A percentile compares a stretch with the other conserved stretches of the same genome.
These are phyloP conservation scores for Coemansia sp. DNA, from an alignment of 371 early-diverging fungal species.

Conservation along the genomic window DNA sequence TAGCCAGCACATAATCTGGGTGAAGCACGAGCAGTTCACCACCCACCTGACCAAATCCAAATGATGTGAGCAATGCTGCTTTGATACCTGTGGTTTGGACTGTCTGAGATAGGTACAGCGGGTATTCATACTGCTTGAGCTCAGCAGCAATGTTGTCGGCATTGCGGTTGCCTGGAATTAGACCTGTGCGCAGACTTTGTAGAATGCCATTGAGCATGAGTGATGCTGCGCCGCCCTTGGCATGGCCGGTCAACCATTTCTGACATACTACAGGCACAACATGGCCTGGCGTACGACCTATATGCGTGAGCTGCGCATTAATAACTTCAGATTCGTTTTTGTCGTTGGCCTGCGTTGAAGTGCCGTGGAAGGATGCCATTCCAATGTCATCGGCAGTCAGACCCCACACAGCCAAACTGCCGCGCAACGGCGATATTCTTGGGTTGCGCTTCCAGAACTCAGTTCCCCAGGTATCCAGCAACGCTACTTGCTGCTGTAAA, in stretches of 20 bases:
- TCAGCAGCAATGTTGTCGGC: conserved; percentile 86
- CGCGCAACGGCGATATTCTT: conserved; percentile 82
- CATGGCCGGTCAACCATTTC: conserved; percentile 93
- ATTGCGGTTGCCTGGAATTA: conserved; percentile 95
- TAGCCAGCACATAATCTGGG: conserved; percentile 82
- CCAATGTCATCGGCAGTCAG: conserved; percentile 90
- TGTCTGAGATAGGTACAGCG: conserved; percentile 81
- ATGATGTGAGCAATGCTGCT: conserved; percentile 88
- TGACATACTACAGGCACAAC: conserved; percentile 83
- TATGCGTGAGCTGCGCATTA: conserved; percentile 82
- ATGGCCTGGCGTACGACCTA: conserved; percentile 72
- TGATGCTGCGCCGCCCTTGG: conserved; percentile 93
- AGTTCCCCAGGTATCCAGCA: conserved; percentile 75
- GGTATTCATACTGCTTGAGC: conserved; percentile 76
- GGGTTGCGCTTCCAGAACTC: conserved; percentile 82
- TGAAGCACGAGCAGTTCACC: conserved; percentile 76
- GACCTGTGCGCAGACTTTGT: conserved; percentile 81
- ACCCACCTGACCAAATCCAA: conserved; percentile 96
- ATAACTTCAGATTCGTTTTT: conserved; percentile 92
- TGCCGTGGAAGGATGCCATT: conserved; percentile 95
- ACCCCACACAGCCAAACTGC: conserved; percentile 86
- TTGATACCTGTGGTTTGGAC: conserved; percentile 91
- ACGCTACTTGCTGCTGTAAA: conserved; percentile 55
- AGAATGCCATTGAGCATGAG: conserved; percentile 95
- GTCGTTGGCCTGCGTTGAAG: conserved; percentile 94